phyloP scores from a whole-genome alignment of 768 basidiomycete species.

The Leccinellum albellum region DNA sequence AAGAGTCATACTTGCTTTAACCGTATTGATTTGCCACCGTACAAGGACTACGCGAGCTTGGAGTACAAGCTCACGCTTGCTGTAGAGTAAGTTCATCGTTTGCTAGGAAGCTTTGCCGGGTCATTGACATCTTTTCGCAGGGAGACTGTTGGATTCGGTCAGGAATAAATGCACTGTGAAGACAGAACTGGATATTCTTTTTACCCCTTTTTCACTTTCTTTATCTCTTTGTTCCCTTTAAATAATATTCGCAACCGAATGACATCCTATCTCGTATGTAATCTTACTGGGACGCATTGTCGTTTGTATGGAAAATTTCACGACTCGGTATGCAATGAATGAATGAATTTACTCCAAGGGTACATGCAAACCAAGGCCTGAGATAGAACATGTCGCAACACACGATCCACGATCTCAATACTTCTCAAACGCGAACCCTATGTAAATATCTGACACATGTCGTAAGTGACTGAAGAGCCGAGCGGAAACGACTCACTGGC shows the following conservation, averaged over 20 bases:
- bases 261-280: conserved; percentile 29
- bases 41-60: conserved; percentile 90
- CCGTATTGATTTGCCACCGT: conserved; percentile 94
- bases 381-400: conserved; percentile 1
- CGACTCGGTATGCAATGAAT: not conserved
- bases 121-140: conserved; percentile 36
- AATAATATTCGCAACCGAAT: conserved; percentile 4
- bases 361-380: not conserved
- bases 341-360: not conserved
- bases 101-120: conserved; percentile 1
- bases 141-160: conserved; percentile 93
- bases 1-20: conserved; percentile 98
- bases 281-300: conserved; percentile 25
- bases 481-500: conserved; percentile 67
- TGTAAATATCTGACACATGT: conserved; percentile 70
- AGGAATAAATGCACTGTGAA: conserved; percentile 55
- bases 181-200: conserved; percentile 6
- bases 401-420: conserved; percentile 22
- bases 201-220: conserved; percentile 6
- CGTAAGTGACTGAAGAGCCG: conserved; percentile 1
- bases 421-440: conserved; percentile 91
- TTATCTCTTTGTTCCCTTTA: not conserved
- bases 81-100: conserved; percentile 67
- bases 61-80: conserved; percentile 95
- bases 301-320: conserved; percentile 3